A percentile compares a stretch with the other conserved stretches of the same genome.
Conservation (phyloP, 768 basidiomycete species). For the Sistotremastrum niveocremeum region DNA sequence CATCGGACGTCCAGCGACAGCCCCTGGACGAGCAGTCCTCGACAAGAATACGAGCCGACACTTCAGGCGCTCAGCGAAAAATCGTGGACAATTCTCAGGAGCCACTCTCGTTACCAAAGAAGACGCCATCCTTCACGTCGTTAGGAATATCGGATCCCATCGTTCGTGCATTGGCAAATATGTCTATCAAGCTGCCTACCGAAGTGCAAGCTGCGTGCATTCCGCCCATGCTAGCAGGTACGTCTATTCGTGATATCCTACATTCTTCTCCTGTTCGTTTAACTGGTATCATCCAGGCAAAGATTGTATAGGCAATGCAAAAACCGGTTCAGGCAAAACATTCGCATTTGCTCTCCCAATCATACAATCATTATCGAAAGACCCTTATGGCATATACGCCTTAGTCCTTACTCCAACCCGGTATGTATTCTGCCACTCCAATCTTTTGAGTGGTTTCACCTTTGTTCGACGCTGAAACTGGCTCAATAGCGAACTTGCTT, state of each 20-base stretch:
- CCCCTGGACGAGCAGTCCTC: background rate
- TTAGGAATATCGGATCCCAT: constrained; percentile 50
- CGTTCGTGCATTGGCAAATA: constrained; percentile 49
- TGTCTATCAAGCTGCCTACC: constrained; percentile 81
- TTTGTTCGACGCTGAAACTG: background rate
- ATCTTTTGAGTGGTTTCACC: background rate
- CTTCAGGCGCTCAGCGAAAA: constrained; percentile 11
- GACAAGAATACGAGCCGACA: constrained; percentile 6
- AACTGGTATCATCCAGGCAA: constrained; percentile 37
- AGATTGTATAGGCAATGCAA: constrained; percentile 95
- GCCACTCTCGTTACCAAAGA: constrained; percentile 2
- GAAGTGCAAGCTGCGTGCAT: constrained; percentile 86
- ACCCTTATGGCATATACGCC: constrained; percentile 92
- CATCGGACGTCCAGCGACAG: background rate
- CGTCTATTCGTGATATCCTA: constrained; percentile 10
- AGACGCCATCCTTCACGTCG: constrained; percentile 31
- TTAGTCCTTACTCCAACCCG: constrained; percentile 90
- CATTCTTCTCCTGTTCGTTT: background rate
- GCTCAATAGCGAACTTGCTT: constrained; percentile 75
- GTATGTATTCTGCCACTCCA: constrained; percentile 27
- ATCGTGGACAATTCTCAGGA: constrained; percentile 4
- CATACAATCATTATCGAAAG: constrained; percentile 70
- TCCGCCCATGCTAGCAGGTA: constrained; percentile 70
- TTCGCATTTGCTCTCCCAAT: constrained; percentile 96
- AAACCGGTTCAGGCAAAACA: constrained; percentile 97